Conservation (phyloP, 768 basidiomycete species). For the Mrakia frigida region DNA sequence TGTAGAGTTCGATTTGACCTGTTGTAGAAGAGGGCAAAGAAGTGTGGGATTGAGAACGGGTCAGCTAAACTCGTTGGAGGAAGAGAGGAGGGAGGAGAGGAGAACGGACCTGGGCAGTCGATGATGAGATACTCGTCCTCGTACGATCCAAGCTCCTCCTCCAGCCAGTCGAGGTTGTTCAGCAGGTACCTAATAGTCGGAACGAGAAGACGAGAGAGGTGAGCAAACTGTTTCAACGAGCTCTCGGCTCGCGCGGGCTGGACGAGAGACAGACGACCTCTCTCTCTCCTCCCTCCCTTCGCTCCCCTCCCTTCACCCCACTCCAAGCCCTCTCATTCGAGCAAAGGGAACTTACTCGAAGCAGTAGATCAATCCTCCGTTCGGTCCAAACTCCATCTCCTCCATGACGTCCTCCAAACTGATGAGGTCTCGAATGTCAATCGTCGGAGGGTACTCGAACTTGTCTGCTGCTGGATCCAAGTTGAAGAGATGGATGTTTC, state of each 20-base stretch:
- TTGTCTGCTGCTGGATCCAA: constrained; percentile 91
- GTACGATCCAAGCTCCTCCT: constrained; percentile 88
- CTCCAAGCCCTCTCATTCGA: not conserved
- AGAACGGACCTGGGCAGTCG: constrained; percentile 43
- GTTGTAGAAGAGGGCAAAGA: not conserved
- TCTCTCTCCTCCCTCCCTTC: not conserved
- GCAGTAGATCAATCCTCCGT: constrained; percentile 94
- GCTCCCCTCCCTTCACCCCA: not conserved
- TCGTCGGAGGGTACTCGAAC: constrained; percentile 85
- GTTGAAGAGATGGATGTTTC: constrained; percentile 88
- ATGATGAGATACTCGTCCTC: constrained; percentile 80
- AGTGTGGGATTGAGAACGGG: constrained; percentile 1
- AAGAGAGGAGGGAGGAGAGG: constrained; percentile 40
- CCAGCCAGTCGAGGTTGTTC: constrained; percentile 97
- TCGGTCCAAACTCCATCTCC: constrained; percentile 91
- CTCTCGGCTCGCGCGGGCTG: not conserved
- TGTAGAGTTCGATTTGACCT: constrained; percentile 99
- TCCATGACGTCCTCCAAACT: constrained; percentile 92
- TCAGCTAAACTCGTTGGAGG: constrained; percentile 64
- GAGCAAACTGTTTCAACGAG: not conserved
- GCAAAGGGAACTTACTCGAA: constrained; percentile 73
- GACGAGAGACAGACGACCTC: not conserved
- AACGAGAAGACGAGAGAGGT: not conserved
- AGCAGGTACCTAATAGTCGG: constrained; percentile 67
- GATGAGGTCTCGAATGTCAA: constrained; percentile 91